Conservation (phyloP, 2,329 filamentous ascomycete species). For the Aspergillus sojae region DNA sequence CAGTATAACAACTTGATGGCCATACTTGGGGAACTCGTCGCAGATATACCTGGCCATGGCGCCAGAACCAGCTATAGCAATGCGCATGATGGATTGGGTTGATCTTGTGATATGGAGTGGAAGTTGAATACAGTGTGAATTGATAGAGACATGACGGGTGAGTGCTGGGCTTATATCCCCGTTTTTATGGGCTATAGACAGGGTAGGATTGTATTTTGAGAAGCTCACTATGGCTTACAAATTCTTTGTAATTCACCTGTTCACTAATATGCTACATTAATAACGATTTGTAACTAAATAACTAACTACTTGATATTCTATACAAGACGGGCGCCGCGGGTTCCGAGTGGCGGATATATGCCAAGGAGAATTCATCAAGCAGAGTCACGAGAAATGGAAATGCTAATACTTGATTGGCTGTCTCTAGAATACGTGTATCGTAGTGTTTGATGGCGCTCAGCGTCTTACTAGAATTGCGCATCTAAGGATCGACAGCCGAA, state of each 20-base stretch:
- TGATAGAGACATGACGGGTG: not conserved
- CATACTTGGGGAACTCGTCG: constrained; percentile 9
- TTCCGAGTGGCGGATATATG: no score
- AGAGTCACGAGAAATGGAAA: no score
- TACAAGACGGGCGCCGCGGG: no score
- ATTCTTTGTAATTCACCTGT: not conserved
- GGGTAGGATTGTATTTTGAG: not conserved
- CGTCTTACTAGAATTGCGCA: no score
- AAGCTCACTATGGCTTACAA: not conserved
- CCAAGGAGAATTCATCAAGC: no score
- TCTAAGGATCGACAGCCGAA: no score
- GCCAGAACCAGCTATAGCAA: constrained; percentile 10
- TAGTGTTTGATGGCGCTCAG: no score
- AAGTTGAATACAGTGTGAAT: not conserved
- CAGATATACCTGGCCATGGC: constrained; percentile 12
- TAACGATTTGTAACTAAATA: not conserved
- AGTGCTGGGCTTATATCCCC: not conserved
- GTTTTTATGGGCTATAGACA: not conserved
- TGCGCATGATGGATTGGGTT: constrained; percentile 1
- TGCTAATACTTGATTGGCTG: no score
- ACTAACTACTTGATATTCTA: no score
- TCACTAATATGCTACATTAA: not conserved
- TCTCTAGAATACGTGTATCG: no score
- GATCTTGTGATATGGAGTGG: not conserved
- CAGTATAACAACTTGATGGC: constrained; percentile 8